Conservation (phyloP, 2,329 filamentous ascomycete species). For the Fusarium citri region DNA sequence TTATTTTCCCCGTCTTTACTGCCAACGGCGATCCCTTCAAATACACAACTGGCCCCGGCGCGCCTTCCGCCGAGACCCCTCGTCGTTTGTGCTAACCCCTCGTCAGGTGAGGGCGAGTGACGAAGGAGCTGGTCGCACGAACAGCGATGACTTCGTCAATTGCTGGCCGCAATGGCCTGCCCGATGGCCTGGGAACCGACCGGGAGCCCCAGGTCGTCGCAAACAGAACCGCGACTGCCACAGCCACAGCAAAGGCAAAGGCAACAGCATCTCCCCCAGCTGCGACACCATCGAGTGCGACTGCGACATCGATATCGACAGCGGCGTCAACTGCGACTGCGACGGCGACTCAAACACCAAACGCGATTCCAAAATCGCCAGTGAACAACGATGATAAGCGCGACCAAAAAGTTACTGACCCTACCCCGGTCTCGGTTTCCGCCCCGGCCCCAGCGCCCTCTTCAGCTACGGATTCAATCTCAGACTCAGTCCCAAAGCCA, state of each 20-base stretch:
- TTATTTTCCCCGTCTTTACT: conserved; percentile 44
- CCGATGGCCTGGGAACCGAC: conserved; percentile 37
- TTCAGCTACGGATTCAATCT: conserved; percentile 11
- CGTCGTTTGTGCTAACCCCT: conserved; percentile 37
- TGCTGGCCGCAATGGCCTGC: conserved; percentile 53
- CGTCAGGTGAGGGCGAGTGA: conserved; percentile 50
- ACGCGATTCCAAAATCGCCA: conserved; percentile 26
- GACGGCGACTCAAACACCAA: conserved; percentile 13
- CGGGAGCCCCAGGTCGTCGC: conserved; percentile 41
- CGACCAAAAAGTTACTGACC: conserved; percentile 26
- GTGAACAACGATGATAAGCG: conserved; percentile 29
- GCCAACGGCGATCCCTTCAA: conserved; percentile 35
- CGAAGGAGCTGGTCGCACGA: conserved; percentile 67
- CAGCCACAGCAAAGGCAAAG: conserved; percentile 13
- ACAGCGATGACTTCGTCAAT: conserved; percentile 72
- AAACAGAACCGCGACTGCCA: conserved; percentile 27
- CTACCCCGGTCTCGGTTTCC: conserved; percentile 3
- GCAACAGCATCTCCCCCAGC: conserved; percentile 14
- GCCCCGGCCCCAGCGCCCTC: neutral
- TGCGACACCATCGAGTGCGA: conserved; percentile 22
- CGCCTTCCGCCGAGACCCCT: conserved; percentile 35
- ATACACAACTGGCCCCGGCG: conserved; percentile 31
- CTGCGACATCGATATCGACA: conserved; percentile 21
- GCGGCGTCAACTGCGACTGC: conserved; percentile 22
- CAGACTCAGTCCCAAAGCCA: conserved; percentile 14